Evolutionary conservation across 164 flowering plant genomes (phyloP), one percentile per base, ranked within the genome.

Genomic region (Stephania japonica): DNA sequence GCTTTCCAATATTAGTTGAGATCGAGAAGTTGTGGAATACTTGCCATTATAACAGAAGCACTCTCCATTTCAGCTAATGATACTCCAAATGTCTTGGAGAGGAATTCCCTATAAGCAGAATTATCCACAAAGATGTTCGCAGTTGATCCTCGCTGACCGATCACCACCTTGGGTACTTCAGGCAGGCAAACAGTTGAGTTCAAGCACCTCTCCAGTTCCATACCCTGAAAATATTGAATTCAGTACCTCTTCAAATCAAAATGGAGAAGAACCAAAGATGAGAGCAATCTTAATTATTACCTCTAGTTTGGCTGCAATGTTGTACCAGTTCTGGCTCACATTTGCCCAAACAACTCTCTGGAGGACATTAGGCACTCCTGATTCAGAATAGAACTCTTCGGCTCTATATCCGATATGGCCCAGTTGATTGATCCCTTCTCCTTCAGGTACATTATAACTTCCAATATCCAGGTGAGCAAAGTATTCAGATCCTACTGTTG

Each of bases 1-100:
- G 26, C 6, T 65, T 7, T 3, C 7, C 11, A 9, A 2, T 7
- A 65, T 27, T 67, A 41, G 8, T n/a, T 3, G 42, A 18, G 23
- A 13, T 16, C 42, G 43, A 67, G 42, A 25, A 68, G 50, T 11
- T 18, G 38, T 11, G 72, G 47, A n/a, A 68, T 25, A 66, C 79
- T 76, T 69, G 41, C 81, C 83, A 81, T 78, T 0, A 75, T 83
- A 50, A 84, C 83, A 25, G 84, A 79, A 16, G 71, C 63, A 72
- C 83, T 81, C 78, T 84, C 86, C 84, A 75, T 78, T 25, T 84
- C 84, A 1, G 27, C 50, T 8, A 80, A 72, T 26, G 83, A 76
- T 44, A 82, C 79, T 0, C 72, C 23, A 42, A 78, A 84, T 12
- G 75, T 80, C 42, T 65, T 21, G 70, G 24, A 61, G 7, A 77